phyloP scores from a whole-genome alignment of 345 rosid genomes.

The Acer yangbiense region DNA sequence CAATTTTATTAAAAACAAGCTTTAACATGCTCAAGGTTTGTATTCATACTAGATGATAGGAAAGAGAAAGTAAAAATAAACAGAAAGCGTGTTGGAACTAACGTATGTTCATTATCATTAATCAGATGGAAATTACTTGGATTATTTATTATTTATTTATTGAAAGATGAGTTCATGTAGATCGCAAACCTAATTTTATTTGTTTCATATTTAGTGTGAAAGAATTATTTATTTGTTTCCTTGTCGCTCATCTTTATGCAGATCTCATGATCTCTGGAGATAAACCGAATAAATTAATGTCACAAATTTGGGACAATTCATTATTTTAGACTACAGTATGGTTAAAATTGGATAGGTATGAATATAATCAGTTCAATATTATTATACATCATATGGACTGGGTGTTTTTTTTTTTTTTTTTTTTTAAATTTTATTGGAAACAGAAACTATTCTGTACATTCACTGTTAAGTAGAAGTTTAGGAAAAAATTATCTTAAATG shows the following conservation, averaged over 20 bases:
- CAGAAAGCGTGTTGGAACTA: slow-evolving; percentile 87
- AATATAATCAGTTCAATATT: slow-evolving; percentile 35
- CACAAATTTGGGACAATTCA: slow-evolving; percentile 47
- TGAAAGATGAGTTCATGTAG: slow-evolving; percentile 1
- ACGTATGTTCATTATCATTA: slow-evolving; percentile 47
- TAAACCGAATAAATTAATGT: slow-evolving; percentile 72
- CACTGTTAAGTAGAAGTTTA: not conserved
- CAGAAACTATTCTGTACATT: not conserved
- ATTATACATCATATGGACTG: not conserved
- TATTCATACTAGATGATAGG: too few relatives aligned
- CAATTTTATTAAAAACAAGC: too few relatives aligned
- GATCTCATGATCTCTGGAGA: slow-evolving; percentile 84
- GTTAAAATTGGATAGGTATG: slow-evolving; percentile 63
- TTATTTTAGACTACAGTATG: slow-evolving; percentile 56
- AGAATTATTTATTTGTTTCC: slow-evolving; percentile 17
- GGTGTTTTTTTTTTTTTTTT: not conserved
- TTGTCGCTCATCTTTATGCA: slow-evolving; percentile 34
- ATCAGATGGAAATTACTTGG: slow-evolving; percentile 9
- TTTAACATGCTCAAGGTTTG: too few relatives aligned
- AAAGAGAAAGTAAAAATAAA: slow-evolving; percentile 55
- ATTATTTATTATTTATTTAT: slow-evolving; percentile 16
- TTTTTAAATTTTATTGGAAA: not conserved
- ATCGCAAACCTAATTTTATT: not conserved
- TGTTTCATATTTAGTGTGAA: not conserved
- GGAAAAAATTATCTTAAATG: not conserved